Conservation (phyloP, 495 filamentous ascomycete species). For the Podospora conica region DNA sequence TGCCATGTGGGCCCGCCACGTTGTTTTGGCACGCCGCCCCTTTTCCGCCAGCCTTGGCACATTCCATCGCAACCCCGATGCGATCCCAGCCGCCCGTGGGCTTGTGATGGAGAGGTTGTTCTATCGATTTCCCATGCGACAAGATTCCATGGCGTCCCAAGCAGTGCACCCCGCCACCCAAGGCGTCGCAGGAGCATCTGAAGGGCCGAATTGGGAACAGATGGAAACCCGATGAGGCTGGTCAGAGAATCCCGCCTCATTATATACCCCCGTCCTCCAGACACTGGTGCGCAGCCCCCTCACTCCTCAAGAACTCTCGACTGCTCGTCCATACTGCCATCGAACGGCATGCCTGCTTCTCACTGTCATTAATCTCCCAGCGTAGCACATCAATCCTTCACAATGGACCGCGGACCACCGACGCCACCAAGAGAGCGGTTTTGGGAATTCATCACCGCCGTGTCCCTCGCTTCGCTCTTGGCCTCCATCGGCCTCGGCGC, state of each 20-base stretch:
- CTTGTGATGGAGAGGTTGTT: neutral
- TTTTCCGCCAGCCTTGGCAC: neutral
- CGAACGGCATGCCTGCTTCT: neutral
- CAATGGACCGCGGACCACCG: neutral
- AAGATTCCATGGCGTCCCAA: neutral
- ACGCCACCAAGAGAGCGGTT: neutral
- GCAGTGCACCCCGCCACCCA: neutral
- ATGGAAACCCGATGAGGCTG: neutral
- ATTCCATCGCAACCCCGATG: neutral
- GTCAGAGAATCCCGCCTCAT: neutral
- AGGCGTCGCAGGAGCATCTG: neutral
- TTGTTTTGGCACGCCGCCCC: neutral
- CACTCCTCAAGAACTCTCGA: neutral
- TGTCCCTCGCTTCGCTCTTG: neutral
- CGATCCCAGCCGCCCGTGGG: neutral
- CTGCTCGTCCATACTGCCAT: neutral
- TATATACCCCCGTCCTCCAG: neutral
- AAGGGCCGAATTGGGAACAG: neutral
- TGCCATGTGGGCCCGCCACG: neutral
- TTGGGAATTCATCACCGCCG: neutral
- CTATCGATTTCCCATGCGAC: neutral
- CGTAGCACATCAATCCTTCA: neutral
- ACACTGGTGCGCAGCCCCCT: neutral
- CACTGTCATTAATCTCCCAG: neutral
- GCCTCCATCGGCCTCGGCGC: neutral